Conservation (phyloP, 1,284 basidiomycete genomes). For the Agaricales sp. region DNA sequence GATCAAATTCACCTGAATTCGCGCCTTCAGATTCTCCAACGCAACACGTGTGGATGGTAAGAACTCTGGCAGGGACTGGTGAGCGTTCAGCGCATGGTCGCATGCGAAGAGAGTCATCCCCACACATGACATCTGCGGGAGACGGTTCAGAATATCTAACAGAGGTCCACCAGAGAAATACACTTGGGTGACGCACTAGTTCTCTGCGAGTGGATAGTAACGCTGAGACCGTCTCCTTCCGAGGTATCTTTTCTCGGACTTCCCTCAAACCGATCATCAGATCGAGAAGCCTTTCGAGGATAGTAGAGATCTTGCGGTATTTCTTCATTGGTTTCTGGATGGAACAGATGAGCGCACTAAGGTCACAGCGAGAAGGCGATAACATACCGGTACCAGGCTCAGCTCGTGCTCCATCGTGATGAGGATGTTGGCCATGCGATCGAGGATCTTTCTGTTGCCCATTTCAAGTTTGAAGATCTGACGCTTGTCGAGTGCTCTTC, state of each 20-base stretch:
- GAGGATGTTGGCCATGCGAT: slow-evolving; percentile 28
- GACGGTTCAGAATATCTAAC: neutral
- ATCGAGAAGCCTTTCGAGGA: slow-evolving; percentile 35
- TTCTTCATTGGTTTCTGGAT: slow-evolving; percentile 36
- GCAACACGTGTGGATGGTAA: neutral
- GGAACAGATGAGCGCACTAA: neutral
- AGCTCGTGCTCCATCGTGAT: slow-evolving; percentile 37
- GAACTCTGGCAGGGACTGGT: slow-evolving; percentile 1
- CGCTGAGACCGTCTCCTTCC: slow-evolving; percentile 29
- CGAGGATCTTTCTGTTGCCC: slow-evolving; percentile 28
- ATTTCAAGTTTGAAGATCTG: slow-evolving; percentile 32
- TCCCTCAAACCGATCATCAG: slow-evolving; percentile 36
- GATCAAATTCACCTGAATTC: neutral
- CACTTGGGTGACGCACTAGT: slow-evolving; percentile 23
- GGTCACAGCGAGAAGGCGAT: neutral
- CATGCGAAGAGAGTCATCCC: slow-evolving; percentile 2
- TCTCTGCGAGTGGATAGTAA: slow-evolving; percentile 35
- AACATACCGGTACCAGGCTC: slow-evolving; percentile 37
- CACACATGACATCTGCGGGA: neutral
- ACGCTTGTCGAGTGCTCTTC: slow-evolving; percentile 20
- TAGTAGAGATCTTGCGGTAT: slow-evolving; percentile 28
- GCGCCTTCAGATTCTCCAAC: neutral
- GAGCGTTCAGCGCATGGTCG: neutral
- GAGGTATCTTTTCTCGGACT: slow-evolving; percentile 37
- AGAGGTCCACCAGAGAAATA: slow-evolving; percentile 7